Base-by-base conservation (phyloP, 306 rosid species). In the Citrullus mucosospermus region DNA sequence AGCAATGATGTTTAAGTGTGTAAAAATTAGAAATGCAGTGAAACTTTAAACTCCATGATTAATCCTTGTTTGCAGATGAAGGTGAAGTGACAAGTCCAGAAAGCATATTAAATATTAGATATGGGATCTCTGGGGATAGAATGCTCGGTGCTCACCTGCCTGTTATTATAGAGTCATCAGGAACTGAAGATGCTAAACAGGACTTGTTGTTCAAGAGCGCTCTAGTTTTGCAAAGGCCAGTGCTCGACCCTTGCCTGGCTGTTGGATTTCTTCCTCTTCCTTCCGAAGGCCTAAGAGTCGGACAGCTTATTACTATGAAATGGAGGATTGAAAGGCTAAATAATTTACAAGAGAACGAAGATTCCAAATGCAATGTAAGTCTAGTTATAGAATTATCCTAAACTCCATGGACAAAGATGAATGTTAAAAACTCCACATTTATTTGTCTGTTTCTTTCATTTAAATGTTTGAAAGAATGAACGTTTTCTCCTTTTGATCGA, bases 231-330 rank as follows among this genome's bases (percentile, higher is more conserved):
- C 97, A 91, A 81, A 88, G 91, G 91, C 99, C 99, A 43, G 98
- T 96, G 79, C 98, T 96, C 80, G 96, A 96, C 77, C 99, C 99
- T 50, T 86, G 93, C 83, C 79, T 96, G 78, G 96, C 98, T 25
- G 93, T 96, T 81, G 99, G 99, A 81, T 96, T 96, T 92, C 98
- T 92, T 83, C 91, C 99, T 85, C 92, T 96, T 57, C 90, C 97
- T 85, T 92, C 99, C 17, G 85, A 84, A 80, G 89, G 97, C 78
- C 90, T 90, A 15, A 87, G 90, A 88, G 98, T 92, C 78, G 98
- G 98, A 79, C 92, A 95, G 80, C 90, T 89, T 73, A 82, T 95
- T 85, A 89, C 88, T 78, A 92, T 96, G 96, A 89, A 89, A 83
- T 96, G 99, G 99, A 91, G 98, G 87, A 88, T 96, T 83, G 98